Conservation (phyloP, 805 yeast genomes). For the Barnettozyma pratensis region DNA sequence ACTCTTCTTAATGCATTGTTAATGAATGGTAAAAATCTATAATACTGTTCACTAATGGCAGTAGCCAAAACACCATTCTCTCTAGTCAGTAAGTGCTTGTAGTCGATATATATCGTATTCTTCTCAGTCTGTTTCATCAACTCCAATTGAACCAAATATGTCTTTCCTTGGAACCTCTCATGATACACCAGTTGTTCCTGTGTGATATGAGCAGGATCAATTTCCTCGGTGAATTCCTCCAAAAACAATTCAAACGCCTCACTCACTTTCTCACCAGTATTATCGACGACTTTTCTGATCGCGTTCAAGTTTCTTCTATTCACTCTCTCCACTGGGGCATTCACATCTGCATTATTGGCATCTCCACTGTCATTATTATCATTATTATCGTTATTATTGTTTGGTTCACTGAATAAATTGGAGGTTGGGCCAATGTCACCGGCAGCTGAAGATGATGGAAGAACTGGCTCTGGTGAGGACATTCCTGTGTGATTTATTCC, state of each 20-base stretch:
- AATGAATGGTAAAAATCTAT: conserved; percentile 85
- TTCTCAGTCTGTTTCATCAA: conserved; percentile 74
- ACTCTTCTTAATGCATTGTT: conserved; percentile 68
- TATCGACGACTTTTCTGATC: conserved; percentile 83
- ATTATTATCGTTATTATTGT: conserved; percentile 1
- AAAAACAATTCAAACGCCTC: conserved; percentile 86
- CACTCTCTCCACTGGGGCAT: conserved; percentile 25
- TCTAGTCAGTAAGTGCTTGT: conserved; percentile 64
- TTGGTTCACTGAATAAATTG: conserved; percentile 19
- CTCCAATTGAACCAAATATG: conserved; percentile 74
- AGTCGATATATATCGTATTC: conserved; percentile 79
- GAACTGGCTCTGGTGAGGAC: conserved; percentile 18
- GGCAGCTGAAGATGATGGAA: conserved; percentile 20
- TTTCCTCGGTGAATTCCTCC: conserved; percentile 50
- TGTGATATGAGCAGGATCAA: conserved; percentile 26
- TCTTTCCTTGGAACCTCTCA: conserved; percentile 44
- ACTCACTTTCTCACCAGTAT: conserved; percentile 89
- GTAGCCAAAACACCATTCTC: conserved; percentile 86
- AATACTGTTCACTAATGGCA: conserved; percentile 88
- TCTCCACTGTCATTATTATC: conserved; percentile 8
- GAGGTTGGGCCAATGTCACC: conserved; percentile 16
- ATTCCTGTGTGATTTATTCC: not conserved
- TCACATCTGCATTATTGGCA: conserved; percentile 9
- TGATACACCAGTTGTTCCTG: conserved; percentile 28
- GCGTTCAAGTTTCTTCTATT: conserved; percentile 57